Percentiles rank a stretch among this genome's conserved stretches.
These are phyloP conservation scores for Termitomyces sp. DNA, from an alignment of 1,284 basidiomycete species.

Conservation along the genomic window DNA sequence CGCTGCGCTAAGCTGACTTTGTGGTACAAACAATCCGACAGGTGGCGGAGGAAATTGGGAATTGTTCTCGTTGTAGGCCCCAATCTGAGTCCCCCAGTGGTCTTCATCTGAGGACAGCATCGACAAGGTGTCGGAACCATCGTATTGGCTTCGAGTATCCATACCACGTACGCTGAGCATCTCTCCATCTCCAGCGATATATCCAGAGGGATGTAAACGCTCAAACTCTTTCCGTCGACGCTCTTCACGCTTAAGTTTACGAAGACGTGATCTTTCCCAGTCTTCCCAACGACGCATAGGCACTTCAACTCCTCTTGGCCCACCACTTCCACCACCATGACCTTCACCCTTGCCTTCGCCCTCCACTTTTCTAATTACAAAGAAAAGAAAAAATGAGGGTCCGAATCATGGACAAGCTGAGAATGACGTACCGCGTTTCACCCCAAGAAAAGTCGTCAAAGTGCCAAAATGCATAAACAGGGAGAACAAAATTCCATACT, in stretches of 20 bases:
- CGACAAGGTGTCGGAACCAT: constrained; percentile 72
- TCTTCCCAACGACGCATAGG: constrained; percentile 97
- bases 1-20: constrained; percentile 43
- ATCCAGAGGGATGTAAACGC: constrained; percentile 64
- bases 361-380: constrained; percentile 76
- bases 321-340: constrained; percentile 68
- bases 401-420: not conserved
- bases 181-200: constrained; percentile 57
- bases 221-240: constrained; percentile 78
- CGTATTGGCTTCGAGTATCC: constrained; percentile 59
- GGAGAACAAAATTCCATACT: constrained; percentile 93
- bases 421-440: constrained; percentile 76
- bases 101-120: constrained; percentile 88
- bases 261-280: constrained; percentile 95
- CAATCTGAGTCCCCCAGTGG: constrained; percentile 85
- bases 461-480: constrained; percentile 97
- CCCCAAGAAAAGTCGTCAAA: constrained; percentile 99
- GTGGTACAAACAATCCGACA: constrained; percentile 52
- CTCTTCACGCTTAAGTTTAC: constrained; percentile 89
- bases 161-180: constrained; percentile 45
- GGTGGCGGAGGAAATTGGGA: constrained; percentile 79
- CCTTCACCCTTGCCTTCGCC: constrained; percentile 78
- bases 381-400: constrained; percentile 13
- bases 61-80: constrained; percentile 85
- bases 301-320: constrained; percentile 57